Evolutionary conservation across 225 moss, liverwort and hornwort genomes (phyloP).

Genomic region (Straminergon stramineum): DNA sequence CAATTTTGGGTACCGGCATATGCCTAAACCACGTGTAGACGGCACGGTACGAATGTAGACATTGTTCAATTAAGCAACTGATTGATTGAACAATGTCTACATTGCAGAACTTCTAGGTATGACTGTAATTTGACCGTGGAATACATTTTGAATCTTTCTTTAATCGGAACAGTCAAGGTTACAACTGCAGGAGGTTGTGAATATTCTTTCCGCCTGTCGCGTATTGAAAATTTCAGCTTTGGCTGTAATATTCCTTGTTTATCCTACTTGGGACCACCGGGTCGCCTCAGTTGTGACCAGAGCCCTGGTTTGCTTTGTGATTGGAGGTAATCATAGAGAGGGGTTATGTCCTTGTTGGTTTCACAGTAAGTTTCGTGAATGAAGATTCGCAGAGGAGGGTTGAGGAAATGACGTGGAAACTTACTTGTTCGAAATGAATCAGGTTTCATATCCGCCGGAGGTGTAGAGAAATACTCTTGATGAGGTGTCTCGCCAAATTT

Average conservation of each 20-base stretch:
- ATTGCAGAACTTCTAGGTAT: background rate
- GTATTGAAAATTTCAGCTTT: fast-evolving
- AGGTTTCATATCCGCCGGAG: no score
- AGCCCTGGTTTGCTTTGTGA: background rate
- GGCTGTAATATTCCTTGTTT: fast-evolving
- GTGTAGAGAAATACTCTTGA: no score
- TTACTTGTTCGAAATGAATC: background rate
- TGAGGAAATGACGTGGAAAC: background rate
- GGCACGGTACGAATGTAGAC: background rate
- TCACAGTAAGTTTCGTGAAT: fast-evolving
- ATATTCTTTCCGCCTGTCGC: fast-evolving
- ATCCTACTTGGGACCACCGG: fast-evolving
- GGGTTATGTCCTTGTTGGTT: background rate
- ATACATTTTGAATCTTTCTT: fast-evolving
- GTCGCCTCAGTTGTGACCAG: background rate
- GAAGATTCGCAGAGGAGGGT: background rate
- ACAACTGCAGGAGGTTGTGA: background rate
- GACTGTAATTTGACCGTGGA: background rate
- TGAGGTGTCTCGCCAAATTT: background rate
- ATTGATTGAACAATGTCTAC: background rate
- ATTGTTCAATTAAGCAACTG: background rate
- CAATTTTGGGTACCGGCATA: background rate
- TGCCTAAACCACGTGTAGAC: background rate
- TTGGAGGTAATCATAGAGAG: fast-evolving
- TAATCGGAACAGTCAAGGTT: fast-evolving